These are phyloP conservation scores for Murraya paniculata DNA, from an alignment of 345 rosid genomes.

Conservation along the genomic window DNA sequence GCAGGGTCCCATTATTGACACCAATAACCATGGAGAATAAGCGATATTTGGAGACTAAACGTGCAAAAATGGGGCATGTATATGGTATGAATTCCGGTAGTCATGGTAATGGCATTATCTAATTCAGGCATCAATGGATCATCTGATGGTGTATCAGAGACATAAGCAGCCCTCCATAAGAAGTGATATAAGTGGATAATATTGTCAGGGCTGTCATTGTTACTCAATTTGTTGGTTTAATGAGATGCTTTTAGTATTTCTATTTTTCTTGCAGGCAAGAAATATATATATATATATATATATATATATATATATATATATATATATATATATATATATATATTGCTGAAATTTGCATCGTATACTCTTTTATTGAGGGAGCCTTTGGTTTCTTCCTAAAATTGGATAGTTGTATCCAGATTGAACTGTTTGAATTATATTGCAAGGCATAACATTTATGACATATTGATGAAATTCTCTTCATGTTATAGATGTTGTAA, in stretches of 20 bases:
- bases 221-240: too few species aligned
- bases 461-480: background rate
- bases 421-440: background rate
- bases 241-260: too few species aligned
- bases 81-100: slow-evolving; percentile 34
- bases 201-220: too few species aligned
- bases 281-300: too few species aligned
- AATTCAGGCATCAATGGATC: background rate
- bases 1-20: slow-evolving; percentile 52
- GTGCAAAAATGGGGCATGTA: slow-evolving; percentile 51
- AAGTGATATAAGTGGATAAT: background rate
- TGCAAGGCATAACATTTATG: too few species aligned
- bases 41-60: slow-evolving; percentile 51
- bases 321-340: too few species aligned
- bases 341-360: too few species aligned
- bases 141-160: background rate
- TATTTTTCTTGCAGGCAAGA: too few species aligned
- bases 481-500: background rate
- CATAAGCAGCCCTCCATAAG: background rate
- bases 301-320: too few species aligned
- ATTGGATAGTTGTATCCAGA: background rate
- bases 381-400: background rate
- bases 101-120: slow-evolving; percentile 1
- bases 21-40: slow-evolving; percentile 47
- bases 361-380: too few species aligned